These are phyloP conservation scores for Nephromyces sp. DNA, from an alignment of 169 alveolate species.

Conservation along the genomic window DNA sequence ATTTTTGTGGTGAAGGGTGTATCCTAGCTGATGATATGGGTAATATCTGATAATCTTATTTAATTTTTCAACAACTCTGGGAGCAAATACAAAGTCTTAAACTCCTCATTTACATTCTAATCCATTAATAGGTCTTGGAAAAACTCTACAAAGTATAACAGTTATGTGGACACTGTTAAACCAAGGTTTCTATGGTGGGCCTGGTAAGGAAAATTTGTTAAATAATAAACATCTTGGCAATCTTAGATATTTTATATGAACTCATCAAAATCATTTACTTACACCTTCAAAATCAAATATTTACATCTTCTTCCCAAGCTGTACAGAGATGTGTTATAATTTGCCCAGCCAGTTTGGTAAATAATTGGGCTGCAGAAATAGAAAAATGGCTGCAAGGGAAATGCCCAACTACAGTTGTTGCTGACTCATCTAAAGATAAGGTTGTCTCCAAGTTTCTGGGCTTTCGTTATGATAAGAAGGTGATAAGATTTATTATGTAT, in stretches of 20 bases:
- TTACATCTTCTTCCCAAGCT: slow-evolving; percentile 32
- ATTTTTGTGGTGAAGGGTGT: slow-evolving; percentile 71
- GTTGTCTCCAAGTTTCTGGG: slow-evolving; percentile 75
- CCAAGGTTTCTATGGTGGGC: slow-evolving; percentile 64
- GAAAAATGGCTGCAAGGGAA: slow-evolving; percentile 81
- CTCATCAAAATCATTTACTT: background rate
- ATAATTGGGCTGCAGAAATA: slow-evolving; percentile 84
- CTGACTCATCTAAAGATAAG: slow-evolving; percentile 72
- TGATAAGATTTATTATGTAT: background rate
- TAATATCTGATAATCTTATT: background rate
- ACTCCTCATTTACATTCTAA: background rate
- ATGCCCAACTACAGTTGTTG: slow-evolving; percentile 71
- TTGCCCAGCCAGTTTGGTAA: slow-evolving; percentile 82
- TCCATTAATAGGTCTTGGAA: slow-evolving; percentile 59
- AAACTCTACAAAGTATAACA: slow-evolving; percentile 75
- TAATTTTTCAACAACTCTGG: too few species aligned
- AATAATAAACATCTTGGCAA: too few species aligned
- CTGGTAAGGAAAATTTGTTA: too few species aligned
- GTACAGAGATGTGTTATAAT: slow-evolving; percentile 75
- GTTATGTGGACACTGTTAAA: slow-evolving; percentile 74
- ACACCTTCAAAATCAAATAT: background rate
- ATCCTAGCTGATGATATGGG: slow-evolving; percentile 86
- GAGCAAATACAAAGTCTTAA: too few species aligned
- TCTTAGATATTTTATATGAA: background rate
- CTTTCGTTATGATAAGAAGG: slow-evolving; percentile 64